A percentile compares a stretch with the other conserved stretches of the same genome.
Evolutionary conservation across 257 asterid genomes (phyloP).

Genomic region (Haberlea rhodopensis): DNA sequence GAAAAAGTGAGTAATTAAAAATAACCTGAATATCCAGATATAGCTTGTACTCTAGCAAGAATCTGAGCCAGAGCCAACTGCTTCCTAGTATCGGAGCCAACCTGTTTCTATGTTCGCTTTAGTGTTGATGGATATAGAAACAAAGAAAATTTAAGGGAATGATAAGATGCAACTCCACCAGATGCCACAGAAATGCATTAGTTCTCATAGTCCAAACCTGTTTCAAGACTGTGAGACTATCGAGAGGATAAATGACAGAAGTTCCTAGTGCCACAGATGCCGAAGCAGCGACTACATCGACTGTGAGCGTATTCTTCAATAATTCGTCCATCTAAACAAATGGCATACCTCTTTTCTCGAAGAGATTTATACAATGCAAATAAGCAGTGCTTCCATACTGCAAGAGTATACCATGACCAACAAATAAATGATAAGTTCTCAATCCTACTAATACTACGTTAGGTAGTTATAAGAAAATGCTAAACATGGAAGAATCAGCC

Average conservation of each 20-base stretch:
- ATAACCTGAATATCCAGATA: constrained; percentile 76
- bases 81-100: constrained; percentile 58
- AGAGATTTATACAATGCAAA: not conserved
- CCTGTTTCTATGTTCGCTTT: constrained; percentile 39
- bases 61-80: constrained; percentile 44
- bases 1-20: constrained; percentile 12
- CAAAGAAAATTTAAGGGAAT: not conserved
- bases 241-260: constrained; percentile 69
- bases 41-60: constrained; percentile 45
- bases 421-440: not conserved
- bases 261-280: constrained; percentile 65
- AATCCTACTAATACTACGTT: not conserved
- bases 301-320: constrained; percentile 53
- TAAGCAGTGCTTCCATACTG: not conserved
- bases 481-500: constrained; percentile 5
- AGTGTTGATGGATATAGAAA: not conserved
- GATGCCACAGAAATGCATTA: constrained; percentile 18
- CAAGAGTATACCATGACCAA: not conserved
- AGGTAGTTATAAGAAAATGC: not conserved
- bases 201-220: constrained; percentile 49
- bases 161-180: not conserved
- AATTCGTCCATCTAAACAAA: constrained; percentile 60
- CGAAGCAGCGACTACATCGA: constrained; percentile 65
- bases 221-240: constrained; percentile 69
- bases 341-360: not conserved